Conservation (phyloP, 441 rosid species). For the Mallotus japonicus region DNA sequence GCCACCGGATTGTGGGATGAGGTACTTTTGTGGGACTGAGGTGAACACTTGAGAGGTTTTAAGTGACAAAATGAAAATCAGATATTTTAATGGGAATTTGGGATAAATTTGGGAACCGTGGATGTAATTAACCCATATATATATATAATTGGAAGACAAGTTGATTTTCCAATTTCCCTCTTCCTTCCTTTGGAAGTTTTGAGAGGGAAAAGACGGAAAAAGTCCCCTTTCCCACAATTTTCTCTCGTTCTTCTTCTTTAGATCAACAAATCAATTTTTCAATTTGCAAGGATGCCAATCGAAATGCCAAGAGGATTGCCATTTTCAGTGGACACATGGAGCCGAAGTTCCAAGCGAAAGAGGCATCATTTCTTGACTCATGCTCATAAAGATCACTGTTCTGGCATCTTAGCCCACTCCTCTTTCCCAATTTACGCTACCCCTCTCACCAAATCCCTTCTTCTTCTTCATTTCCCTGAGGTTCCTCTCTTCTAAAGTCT, state of each 20-base stretch:
- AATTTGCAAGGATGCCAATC: constrained; percentile 30
- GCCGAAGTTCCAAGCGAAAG: constrained; percentile 50
- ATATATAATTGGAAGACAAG: no score
- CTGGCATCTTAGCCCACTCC: constrained; percentile 52
- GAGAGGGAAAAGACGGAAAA: background rate
- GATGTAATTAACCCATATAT: no score
- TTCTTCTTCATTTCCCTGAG: constrained; percentile 56
- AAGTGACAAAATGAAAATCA: no score
- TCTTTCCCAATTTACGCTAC: constrained; percentile 68
- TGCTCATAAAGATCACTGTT: constrained; percentile 77
- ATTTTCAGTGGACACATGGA: constrained; percentile 81
- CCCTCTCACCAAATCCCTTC: constrained; percentile 56
- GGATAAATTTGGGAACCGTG: no score
- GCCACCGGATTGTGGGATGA: no score
- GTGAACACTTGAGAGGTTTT: no score
- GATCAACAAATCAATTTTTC: no score
- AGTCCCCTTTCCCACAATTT: background rate
- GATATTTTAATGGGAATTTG: no score
- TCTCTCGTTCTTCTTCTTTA: background rate
- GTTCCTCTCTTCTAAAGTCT: constrained; percentile 3
- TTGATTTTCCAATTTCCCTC: background rate
- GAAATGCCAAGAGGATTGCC: constrained; percentile 90
- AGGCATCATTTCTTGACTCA: constrained; percentile 80
- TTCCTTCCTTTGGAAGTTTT: constrained; percentile 24
- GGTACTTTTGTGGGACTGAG: no score